Conservation (phyloP, 2,329 filamentous ascomycete species). For the Diplodia seriata region DNA sequence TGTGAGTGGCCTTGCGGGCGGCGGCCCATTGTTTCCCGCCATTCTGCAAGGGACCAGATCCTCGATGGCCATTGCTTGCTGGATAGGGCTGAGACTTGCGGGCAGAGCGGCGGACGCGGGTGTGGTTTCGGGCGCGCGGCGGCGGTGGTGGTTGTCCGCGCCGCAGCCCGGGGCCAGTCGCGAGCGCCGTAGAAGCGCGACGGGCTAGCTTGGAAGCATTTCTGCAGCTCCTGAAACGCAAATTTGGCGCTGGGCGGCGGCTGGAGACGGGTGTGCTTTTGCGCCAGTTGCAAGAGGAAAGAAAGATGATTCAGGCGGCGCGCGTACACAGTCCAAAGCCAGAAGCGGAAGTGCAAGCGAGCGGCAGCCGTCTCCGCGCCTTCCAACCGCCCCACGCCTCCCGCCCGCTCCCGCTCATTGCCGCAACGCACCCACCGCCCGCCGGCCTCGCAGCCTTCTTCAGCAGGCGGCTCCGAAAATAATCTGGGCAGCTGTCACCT, state of each 20-base stretch:
- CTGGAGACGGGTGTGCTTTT: background rate
- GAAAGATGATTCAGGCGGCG: conserved; percentile 19
- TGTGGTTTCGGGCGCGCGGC: conserved; percentile 20
- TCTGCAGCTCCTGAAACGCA: conserved; percentile 24
- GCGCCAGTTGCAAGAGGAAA: no score
- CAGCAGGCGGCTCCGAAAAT: conserved; percentile 5
- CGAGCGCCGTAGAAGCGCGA: conserved; percentile 20
- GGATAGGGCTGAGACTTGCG: conserved; percentile 24
- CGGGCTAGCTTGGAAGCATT: conserved; percentile 5
- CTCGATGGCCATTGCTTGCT: conserved; percentile 17
- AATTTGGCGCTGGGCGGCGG: conserved; percentile 13
- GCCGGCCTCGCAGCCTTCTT: conserved; percentile 12
- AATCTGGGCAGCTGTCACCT: conserved; percentile 5
- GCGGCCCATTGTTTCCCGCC: conserved; percentile 19
- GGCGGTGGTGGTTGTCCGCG: conserved; percentile 4
- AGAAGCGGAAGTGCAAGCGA: conserved; percentile 14
- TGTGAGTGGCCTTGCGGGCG: conserved; percentile 17
- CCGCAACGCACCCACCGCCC: conserved; percentile 1
- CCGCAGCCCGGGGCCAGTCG: conserved; percentile 19
- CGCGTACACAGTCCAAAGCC: conserved; percentile 1
- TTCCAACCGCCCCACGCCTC: conserved; percentile 3
- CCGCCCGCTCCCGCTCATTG: conserved; percentile 24
- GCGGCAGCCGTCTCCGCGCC: conserved; percentile 13
- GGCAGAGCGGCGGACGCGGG: conserved; percentile 9
- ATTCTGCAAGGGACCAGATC: conserved; percentile 24